phyloP scores from a whole-genome alignment of 805 yeast genomes.

The Isabelozyma heimii region DNA sequence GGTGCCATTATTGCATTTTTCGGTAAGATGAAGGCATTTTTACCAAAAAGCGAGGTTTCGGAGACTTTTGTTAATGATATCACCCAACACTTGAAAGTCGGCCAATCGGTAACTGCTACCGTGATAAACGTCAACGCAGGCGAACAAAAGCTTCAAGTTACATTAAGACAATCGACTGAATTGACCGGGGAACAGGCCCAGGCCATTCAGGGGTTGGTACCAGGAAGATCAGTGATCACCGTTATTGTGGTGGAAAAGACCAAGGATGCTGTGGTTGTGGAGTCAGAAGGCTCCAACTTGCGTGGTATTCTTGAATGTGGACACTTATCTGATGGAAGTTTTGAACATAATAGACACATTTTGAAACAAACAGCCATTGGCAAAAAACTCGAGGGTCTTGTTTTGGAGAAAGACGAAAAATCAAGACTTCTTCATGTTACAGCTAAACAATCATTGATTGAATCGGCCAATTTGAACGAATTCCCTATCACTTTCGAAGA shows the following conservation, averaged over 20 bases:
- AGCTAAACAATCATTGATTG: slow-evolving; percentile 63
- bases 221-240: slow-evolving; percentile 61
- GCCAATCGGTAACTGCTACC: slow-evolving; percentile 78
- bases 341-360: slow-evolving; percentile 65
- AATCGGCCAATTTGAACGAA: slow-evolving; percentile 50
- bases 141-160: slow-evolving; percentile 60
- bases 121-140: slow-evolving; percentile 54
- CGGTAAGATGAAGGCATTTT: slow-evolving; percentile 71
- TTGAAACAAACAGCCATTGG: slow-evolving; percentile 67
- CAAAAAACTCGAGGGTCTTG: slow-evolving; percentile 55
- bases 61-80: slow-evolving; percentile 82
- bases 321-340: slow-evolving; percentile 74
- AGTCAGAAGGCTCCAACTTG: slow-evolving; percentile 47
- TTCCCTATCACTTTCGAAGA: slow-evolving; percentile 65
- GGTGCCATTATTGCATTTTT: slow-evolving; percentile 88
- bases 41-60: slow-evolving; percentile 86
- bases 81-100: slow-evolving; percentile 71
- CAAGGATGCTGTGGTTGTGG: slow-evolving; percentile 69
- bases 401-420: slow-evolving; percentile 63
- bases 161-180: slow-evolving; percentile 66
- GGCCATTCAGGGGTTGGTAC: slow-evolving; percentile 44
- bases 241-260: slow-evolving; percentile 71
- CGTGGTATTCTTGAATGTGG: slow-evolving; percentile 73
- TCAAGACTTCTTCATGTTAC: slow-evolving; percentile 62
- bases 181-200: slow-evolving; percentile 46